Conservation (phyloP, 805 yeast genomes). For the Kluyveromyces siamensis region DNA sequence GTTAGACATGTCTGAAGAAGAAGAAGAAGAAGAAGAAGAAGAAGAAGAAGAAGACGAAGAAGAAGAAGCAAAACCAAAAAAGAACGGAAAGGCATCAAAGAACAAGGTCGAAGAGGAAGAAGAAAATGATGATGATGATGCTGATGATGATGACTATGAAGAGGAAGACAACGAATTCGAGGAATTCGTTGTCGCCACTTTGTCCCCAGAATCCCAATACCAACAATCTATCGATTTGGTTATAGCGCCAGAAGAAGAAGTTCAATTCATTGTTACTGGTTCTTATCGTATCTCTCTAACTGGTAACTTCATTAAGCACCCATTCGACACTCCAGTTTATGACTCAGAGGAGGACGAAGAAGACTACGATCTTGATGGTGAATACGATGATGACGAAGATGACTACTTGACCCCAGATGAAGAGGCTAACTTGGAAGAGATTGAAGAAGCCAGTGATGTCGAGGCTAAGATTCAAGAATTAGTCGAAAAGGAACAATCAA, state of each 20-base stretch:
- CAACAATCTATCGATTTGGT: constrained; percentile 91
- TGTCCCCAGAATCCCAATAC: constrained; percentile 72
- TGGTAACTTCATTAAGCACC: constrained; percentile 96
- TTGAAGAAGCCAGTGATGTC: constrained; percentile 61
- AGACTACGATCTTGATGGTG: constrained; percentile 53
- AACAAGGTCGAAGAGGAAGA: constrained; percentile 19
- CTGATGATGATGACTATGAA: constrained; percentile 47
- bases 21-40: constrained; percentile 29
- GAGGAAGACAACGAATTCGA: constrained; percentile 70
- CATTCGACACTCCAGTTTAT: constrained; percentile 49
- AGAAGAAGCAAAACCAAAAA: constrained; percentile 33
- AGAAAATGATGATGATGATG: constrained; percentile 41
- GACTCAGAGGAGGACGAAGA: constrained; percentile 43
- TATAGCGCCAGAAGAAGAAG: constrained; percentile 88
- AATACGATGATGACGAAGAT: constrained; percentile 35
- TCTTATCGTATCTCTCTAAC: constrained; percentile 85
- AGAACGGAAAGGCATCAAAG: constrained; percentile 33
- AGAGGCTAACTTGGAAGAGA: constrained; percentile 50
- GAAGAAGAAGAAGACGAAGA: constrained; percentile 36
- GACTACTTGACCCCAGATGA: constrained; percentile 38
- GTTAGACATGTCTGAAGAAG: constrained; percentile 36
- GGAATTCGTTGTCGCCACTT: constrained; percentile 80
- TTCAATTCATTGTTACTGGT: constrained; percentile 90
- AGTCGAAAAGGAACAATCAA: constrained; percentile 40
- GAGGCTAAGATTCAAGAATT: constrained; percentile 69